phyloP scores from a whole-genome alignment of 2,329 filamentous ascomycete species.

The Cladophialophora exuberans region DNA sequence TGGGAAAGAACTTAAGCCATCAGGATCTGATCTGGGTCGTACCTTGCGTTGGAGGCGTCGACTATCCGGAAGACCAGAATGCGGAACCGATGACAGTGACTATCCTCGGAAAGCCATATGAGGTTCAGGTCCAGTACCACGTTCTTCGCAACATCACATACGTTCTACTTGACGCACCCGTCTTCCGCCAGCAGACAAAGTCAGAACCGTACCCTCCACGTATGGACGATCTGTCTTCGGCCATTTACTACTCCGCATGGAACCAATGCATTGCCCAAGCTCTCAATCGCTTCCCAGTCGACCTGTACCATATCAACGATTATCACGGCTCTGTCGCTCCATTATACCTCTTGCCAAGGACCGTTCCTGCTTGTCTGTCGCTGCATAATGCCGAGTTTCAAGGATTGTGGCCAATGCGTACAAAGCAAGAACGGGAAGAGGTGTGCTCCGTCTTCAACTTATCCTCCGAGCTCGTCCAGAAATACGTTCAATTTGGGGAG shows the following conservation, averaged over 20 bases:
- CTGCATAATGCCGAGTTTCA: conserved; percentile 73
- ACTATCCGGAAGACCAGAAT: conserved; percentile 63
- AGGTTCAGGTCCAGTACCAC: conserved; percentile 67
- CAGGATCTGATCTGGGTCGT: conserved; percentile 69
- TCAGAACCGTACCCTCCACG: conserved; percentile 67
- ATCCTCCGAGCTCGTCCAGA: conserved; percentile 57
- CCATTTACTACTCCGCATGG: conserved; percentile 71
- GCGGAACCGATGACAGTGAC: conserved; percentile 66
- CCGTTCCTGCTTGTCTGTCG: conserved; percentile 64
- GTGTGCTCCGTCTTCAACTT: conserved; percentile 69
- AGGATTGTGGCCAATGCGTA: conserved; percentile 69
- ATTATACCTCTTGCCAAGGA: conserved; percentile 65
- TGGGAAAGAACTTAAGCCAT: conserved; percentile 67
- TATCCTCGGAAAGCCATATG: conserved; percentile 63
- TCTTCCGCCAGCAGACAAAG: conserved; percentile 67
- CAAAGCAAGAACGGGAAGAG: conserved; percentile 62
- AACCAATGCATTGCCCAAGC: conserved; percentile 70
- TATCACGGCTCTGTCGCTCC: conserved; percentile 67
- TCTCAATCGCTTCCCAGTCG: conserved; percentile 64
- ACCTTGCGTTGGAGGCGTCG: conserved; percentile 64
- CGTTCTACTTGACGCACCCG: conserved; percentile 67
- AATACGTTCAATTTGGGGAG: conserved; percentile 69
- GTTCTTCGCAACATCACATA: conserved; percentile 68
- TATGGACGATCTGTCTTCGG: conserved; percentile 71
- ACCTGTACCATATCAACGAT: conserved; percentile 70